Conservation (phyloP, 306 rosid species). For the Begonia peltatifolia region DNA sequence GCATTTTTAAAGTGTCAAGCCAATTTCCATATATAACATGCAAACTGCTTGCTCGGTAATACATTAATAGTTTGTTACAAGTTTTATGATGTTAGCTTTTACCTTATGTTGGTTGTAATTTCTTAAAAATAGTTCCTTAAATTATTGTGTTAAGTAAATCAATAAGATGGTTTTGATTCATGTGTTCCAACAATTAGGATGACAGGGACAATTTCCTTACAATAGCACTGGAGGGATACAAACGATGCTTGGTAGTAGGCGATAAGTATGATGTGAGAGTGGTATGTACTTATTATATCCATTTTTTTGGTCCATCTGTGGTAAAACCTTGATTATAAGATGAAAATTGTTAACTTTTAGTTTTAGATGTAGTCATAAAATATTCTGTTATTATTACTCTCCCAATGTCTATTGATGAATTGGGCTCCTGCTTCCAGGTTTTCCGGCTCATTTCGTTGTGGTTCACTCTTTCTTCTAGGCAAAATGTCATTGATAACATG, state of each 20-base stretch:
- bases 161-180: not conserved
- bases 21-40: not conserved
- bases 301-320: conserved; percentile 3
- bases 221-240: conserved; percentile 81
- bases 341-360: not conserved
- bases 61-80: no score
- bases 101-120: no score
- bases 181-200: conserved; percentile 40
- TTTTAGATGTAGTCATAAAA: not conserved
- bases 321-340: not conserved
- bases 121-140: no score
- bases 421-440: conserved; percentile 44
- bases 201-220: conserved; percentile 80
- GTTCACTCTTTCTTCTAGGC: conserved; percentile 59
- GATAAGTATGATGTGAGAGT: conserved; percentile 86
- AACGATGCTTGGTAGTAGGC: conserved; percentile 66
- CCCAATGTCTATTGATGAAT: conserved; percentile 11
- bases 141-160: no score
- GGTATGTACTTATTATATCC: conserved; percentile 37
- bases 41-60: not conserved
- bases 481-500: conserved; percentile 60
- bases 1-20: no score
- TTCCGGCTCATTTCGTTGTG: conserved; percentile 81
- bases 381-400: not conserved
- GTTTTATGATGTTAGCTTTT: no score